These are phyloP conservation scores for Verticillium klebahnii DNA, from an alignment of 2,329 filamentous ascomycete species.

Conservation along the genomic window DNA sequence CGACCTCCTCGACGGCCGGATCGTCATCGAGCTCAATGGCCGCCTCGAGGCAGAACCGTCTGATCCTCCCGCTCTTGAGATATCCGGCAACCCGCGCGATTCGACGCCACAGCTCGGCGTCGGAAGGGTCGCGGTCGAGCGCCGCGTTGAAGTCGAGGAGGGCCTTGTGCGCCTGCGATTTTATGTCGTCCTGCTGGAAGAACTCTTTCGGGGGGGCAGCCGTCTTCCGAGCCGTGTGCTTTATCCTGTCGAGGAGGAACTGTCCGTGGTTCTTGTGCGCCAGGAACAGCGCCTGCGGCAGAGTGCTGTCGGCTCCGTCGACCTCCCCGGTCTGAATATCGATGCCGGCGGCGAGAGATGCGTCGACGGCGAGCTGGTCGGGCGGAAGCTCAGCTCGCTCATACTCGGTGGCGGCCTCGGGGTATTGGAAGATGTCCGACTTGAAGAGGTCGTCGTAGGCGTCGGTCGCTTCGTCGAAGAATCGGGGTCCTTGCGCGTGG, in stretches of 20 bases:
- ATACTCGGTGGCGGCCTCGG: slow-evolving; percentile 82
- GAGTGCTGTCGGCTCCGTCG: slow-evolving; percentile 72
- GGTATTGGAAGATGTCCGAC: slow-evolving; percentile 91
- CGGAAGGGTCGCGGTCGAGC: slow-evolving; percentile 61
- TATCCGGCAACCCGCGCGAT: slow-evolving; percentile 54
- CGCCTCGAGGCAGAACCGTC: slow-evolving; percentile 60
- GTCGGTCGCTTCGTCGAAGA: slow-evolving; percentile 69
- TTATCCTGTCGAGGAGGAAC: slow-evolving; percentile 75
- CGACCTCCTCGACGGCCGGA: slow-evolving; percentile 56
- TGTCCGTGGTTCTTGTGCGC: slow-evolving; percentile 95
- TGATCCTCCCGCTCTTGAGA: slow-evolving; percentile 51
- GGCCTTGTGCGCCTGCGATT: slow-evolving; percentile 36
- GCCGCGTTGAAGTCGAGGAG: slow-evolving; percentile 54
- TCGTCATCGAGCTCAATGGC: slow-evolving; percentile 65
- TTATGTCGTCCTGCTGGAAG: slow-evolving; percentile 31
- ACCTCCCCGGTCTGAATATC: slow-evolving; percentile 56
- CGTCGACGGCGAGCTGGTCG: slow-evolving; percentile 43
- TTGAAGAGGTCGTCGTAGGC: slow-evolving; percentile 83
- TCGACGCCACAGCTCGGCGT: slow-evolving; percentile 62
- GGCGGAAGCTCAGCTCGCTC: slow-evolving; percentile 59
- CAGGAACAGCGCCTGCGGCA: slow-evolving; percentile 86
- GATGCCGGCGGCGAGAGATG: slow-evolving; percentile 43
- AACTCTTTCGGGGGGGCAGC: slow-evolving; percentile 20
- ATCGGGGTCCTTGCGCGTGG: slow-evolving; percentile 78
- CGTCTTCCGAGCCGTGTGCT: slow-evolving; percentile 37